Base-by-base conservation (phyloP, 2,329 filamentous ascomycete species). In the Gyromitra esculenta region DNA sequence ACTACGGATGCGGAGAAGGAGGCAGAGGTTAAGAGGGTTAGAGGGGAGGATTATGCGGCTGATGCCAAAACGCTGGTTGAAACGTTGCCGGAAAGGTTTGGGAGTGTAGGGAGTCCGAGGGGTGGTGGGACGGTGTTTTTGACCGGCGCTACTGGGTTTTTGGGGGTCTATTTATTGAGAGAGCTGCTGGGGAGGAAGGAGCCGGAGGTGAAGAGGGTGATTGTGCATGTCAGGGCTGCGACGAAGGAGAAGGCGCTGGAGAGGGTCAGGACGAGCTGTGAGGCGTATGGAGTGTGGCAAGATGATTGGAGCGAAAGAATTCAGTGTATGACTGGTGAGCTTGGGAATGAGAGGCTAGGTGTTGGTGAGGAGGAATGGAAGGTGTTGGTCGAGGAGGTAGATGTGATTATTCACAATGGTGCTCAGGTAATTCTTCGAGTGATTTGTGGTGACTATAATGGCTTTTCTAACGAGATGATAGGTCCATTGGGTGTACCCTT, bases 61-160 rank as follows among this genome's bases (percentile, higher is more conserved):
- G 87, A 89, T 68, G 84, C 88, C 0, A 83, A 86, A 48, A 84
- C 88, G 64, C 84, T 90, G 9, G 82, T 85, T 13, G 81, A 84
- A 39, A 21, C 62, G 35, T 84, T 92, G 11, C 87, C 89, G 0
- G 78, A 79, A 48, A 81, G 80, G 13, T 86, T 85, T 79, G 74
- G 67, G 13, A 50, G 65, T 41, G 73, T 79, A 0, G 25, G 45
- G 1, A 62, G 50, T 8, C 74, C 75, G 7, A 83, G 73, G 75
- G 85, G 77, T 60, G 81, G 78, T 52, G 80, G 85, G 43, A 93
- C 91, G 0, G 87, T 96, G 9, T 92, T 97, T 83, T 85, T 97
- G 4, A 97, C 94, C 1, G 94, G 95, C 56, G 93, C 92, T 2
- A 97, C 94, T 4, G 94, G 94, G 1, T 97, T 97, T 86, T 84